A percentile compares a stretch with the other conserved stretches of the same genome.
Conservation (phyloP, 1,284 basidiomycete genomes). For the Ustilago shanxiensis region DNA sequence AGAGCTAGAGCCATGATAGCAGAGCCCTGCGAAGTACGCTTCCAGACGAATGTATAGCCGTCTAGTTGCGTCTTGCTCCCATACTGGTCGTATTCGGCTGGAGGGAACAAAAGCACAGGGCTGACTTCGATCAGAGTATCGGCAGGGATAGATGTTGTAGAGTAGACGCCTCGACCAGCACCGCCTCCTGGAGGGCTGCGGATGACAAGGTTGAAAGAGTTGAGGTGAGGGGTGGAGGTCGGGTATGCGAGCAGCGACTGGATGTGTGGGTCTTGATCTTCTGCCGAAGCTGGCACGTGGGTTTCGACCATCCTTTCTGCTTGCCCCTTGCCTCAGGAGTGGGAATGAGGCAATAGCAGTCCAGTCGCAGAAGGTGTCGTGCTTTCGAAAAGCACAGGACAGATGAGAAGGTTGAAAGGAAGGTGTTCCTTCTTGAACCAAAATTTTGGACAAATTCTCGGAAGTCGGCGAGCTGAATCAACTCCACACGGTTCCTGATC, state of each 20-base stretch:
- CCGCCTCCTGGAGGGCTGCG: slow-evolving; percentile 16
- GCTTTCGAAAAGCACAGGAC: too few species aligned
- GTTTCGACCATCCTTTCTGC: slow-evolving; percentile 38
- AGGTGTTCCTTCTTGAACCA: slow-evolving; percentile 7
- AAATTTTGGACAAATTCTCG: slow-evolving; percentile 23
- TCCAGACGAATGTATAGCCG: slow-evolving; percentile 86
- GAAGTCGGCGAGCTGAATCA: slow-evolving; percentile 4
- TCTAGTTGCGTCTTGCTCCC: slow-evolving; percentile 78
- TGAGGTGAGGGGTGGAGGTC: slow-evolving; percentile 57
- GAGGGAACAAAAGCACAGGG: slow-evolving; percentile 83
- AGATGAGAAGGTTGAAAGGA: slow-evolving; percentile 1
- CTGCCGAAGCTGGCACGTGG: slow-evolving; percentile 20
- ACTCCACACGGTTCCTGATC: not conserved
- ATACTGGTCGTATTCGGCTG: slow-evolving; percentile 72
- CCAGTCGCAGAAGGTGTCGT: not conserved
- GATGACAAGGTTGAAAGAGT: slow-evolving; percentile 43
- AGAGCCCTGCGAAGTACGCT: slow-evolving; percentile 70
- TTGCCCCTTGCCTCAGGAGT: not conserved
- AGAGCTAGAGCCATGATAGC: slow-evolving; percentile 82
- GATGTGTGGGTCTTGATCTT: slow-evolving; percentile 20
- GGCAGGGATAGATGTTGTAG: slow-evolving; percentile 62
- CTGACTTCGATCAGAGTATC: slow-evolving; percentile 83
- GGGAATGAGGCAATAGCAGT: not conserved
- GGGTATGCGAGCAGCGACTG: slow-evolving; percentile 35
- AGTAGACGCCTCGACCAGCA: slow-evolving; percentile 56